phyloP scores from a whole-genome alignment of 1,284 basidiomycete species.

The Vanrija pseudolonga region DNA sequence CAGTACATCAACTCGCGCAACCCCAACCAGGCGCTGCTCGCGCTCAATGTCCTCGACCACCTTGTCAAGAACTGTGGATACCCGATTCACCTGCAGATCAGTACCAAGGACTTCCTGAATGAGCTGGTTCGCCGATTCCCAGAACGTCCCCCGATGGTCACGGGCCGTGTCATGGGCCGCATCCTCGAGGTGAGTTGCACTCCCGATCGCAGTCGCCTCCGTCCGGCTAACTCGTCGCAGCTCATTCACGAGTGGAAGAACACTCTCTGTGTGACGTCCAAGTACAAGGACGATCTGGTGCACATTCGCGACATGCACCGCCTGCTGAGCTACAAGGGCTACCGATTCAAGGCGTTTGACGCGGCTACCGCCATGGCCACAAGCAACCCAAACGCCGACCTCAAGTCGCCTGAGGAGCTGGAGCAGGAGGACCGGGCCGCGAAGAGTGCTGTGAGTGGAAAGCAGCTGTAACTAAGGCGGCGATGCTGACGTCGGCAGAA shows the following conservation, averaged over 20 bases:
- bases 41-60: slow-evolving; percentile 71
- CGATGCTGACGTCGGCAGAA: slow-evolving; percentile 54
- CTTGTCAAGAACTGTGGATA: slow-evolving; percentile 95
- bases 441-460: slow-evolving; percentile 66
- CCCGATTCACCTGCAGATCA: slow-evolving; percentile 91
- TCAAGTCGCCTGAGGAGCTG: slow-evolving; percentile 58
- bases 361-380: slow-evolving; percentile 52
- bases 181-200: slow-evolving; percentile 70
- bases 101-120: slow-evolving; percentile 99
- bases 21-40: slow-evolving; percentile 42
- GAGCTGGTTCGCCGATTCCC: slow-evolving; percentile 97
- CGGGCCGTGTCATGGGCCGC: slow-evolving; percentile 87
- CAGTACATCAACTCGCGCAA: slow-evolving; percentile 46
- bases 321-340: slow-evolving; percentile 88
- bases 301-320: slow-evolving; percentile 99
- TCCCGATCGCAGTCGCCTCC: background rate
- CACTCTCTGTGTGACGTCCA: slow-evolving; percentile 79
- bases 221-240: slow-evolving; percentile 12
- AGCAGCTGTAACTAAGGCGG: background rate
- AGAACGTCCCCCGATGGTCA: slow-evolving; percentile 92
- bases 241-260: slow-evolving; percentile 91
- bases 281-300: slow-evolving; percentile 94
- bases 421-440: slow-evolving; percentile 94
- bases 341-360: slow-evolving; percentile 74
- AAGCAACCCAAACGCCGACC: slow-evolving; percentile 51